These are phyloP conservation scores for Canavalia gladiata DNA, from an alignment of 306 rosid species.

Conservation along the genomic window DNA sequence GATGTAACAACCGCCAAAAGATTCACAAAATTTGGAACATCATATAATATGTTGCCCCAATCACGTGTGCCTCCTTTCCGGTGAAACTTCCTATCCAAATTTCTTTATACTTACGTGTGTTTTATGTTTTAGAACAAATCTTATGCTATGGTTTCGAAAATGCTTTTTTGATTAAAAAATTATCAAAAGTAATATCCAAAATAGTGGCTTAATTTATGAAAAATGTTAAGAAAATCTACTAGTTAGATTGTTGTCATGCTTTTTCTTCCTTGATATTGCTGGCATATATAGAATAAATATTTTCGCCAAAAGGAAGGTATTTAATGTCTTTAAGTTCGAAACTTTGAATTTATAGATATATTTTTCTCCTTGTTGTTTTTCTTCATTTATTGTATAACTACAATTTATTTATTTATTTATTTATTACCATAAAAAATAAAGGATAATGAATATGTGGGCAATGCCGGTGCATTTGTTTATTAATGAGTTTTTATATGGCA, in stretches of 20 bases:
- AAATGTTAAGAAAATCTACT: slow-evolving; percentile 10
- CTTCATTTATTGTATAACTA: not conserved
- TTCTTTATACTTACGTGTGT: slow-evolving; percentile 19
- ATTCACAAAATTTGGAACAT: slow-evolving; percentile 46
- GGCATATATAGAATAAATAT: not conserved
- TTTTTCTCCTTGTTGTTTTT: not conserved
- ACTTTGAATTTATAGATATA: not conserved
- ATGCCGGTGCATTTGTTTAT: slow-evolving; percentile 57
- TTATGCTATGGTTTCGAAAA: not conserved
- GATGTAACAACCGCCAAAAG: slow-evolving; percentile 45
- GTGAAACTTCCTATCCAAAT: slow-evolving; percentile 42
- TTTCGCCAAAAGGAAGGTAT: not conserved
- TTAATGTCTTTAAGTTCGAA: slow-evolving; percentile 9
- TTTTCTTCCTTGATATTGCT: not conserved
- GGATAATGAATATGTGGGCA: not conserved
- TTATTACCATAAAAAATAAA: not conserved
- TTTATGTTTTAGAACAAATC: slow-evolving; percentile 25
- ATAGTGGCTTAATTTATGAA: slow-evolving; percentile 3
- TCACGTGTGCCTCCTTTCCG: slow-evolving; percentile 51
- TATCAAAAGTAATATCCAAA: not conserved
- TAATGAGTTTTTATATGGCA: slow-evolving; percentile 15
- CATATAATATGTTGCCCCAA: slow-evolving; percentile 49
- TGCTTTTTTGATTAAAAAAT: not conserved
- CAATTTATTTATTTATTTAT: not conserved
- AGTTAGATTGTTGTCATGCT: slow-evolving; percentile 12